Evolutionary conservation across 78 protist species (phyloP).

Genomic region (Polysphondylium violaceum): DNA sequence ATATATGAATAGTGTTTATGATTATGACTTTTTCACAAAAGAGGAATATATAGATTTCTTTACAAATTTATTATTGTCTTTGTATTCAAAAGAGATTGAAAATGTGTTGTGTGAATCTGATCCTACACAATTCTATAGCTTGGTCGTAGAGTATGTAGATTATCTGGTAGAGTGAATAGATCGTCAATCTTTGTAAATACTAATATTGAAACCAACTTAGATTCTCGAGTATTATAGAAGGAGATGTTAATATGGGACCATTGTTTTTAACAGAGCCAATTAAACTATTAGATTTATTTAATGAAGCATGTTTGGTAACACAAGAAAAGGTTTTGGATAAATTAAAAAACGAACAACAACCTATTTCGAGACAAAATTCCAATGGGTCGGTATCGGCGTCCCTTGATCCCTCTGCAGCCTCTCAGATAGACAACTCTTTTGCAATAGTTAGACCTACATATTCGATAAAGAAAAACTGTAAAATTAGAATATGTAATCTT

Average conservation of each 20-base stretch:
- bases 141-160: conserved; percentile 60
- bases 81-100: conserved; percentile 22
- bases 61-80: conserved; percentile 12
- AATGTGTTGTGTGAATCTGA: conserved; percentile 7
- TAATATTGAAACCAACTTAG: background rate
- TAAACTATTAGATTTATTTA: conserved; percentile 46
- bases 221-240: conserved; percentile 60
- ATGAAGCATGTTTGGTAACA: conserved; percentile 17
- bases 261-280: conserved; percentile 58
- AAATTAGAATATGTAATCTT: conserved; percentile 34
- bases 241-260: conserved; percentile 68
- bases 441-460: background rate
- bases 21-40: conserved; percentile 35
- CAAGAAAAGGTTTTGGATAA: conserved; percentile 9
- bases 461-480: conserved; percentile 38
- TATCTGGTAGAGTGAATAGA: background rate
- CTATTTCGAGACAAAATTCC: background rate
- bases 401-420: background rate
- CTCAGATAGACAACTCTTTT: too few relatives aligned
- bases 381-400: background rate
- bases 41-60: conserved; percentile 60
- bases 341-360: too few relatives aligned
- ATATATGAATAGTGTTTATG: conserved; percentile 35
- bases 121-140: conserved; percentile 32
- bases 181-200: background rate